These are phyloP conservation scores for Abelmoschus esculentus DNA, from an alignment of 345 rosid genomes.

Conservation along the genomic window DNA sequence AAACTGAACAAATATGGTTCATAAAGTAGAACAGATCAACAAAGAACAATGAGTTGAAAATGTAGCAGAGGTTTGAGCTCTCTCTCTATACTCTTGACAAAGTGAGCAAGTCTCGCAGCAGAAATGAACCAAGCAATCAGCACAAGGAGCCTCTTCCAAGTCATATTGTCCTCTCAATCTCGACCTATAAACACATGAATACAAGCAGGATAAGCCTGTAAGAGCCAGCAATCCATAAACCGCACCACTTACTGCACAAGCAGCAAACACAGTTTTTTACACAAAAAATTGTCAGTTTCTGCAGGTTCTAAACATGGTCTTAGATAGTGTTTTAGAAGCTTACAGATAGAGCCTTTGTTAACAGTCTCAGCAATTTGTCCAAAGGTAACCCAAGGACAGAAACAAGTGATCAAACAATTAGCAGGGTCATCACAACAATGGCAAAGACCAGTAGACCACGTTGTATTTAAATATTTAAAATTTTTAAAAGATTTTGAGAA, in stretches of 20 bases:
- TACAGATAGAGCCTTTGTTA: conserved; percentile 33
- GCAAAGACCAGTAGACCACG: not conserved
- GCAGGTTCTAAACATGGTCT: not conserved
- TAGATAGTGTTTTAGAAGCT: conserved; percentile 11
- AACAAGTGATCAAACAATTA: conserved; percentile 24
- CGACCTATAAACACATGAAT: conserved; percentile 36
- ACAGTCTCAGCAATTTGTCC: conserved; percentile 43
- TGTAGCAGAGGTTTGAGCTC: not conserved
- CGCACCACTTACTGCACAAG: conserved; percentile 38
- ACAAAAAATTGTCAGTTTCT: not conserved
- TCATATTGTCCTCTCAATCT: conserved; percentile 39
- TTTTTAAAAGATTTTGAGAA: too few relatives aligned
- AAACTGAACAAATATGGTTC: not conserved
- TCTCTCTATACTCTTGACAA: conserved; percentile 44
- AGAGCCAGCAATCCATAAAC: conserved; percentile 33
- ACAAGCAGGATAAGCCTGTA: conserved; percentile 28
- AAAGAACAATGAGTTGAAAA: not conserved
- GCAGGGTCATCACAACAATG: conserved; percentile 1
- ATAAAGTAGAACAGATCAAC: not conserved
- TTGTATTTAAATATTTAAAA: too few relatives aligned
- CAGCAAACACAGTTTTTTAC: conserved; percentile 12
- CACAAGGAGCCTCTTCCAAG: conserved; percentile 40
- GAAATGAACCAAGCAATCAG: conserved; percentile 42
- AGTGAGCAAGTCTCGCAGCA: conserved; percentile 1
- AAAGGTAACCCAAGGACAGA: conserved; percentile 43